phyloP scores from a whole-genome alignment of 495 filamentous ascomycete species.

The Amniculicola lignicola region DNA sequence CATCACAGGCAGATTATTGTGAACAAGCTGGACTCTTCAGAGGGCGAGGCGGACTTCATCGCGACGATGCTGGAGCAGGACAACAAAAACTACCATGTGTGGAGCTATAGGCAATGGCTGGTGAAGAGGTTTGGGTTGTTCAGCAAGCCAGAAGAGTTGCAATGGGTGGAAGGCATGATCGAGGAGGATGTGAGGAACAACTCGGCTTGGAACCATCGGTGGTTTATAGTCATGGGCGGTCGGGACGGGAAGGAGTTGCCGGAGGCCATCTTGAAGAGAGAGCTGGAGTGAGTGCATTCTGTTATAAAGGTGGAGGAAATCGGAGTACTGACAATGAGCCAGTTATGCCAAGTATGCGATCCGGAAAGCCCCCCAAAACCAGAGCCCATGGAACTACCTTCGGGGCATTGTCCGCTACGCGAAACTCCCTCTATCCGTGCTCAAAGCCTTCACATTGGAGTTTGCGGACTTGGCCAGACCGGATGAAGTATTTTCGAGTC shows the following conservation, averaged over 20 bases:
- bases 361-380: constrained; percentile 81
- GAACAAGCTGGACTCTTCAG: constrained; percentile 46
- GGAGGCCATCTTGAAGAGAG: constrained; percentile 64
- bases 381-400: constrained; percentile 89
- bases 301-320: not conserved
- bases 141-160: constrained; percentile 62
- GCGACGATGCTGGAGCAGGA: constrained; percentile 77
- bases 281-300: constrained; percentile 55
- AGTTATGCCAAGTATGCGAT: constrained; percentile 65
- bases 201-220: constrained; percentile 94
- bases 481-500: constrained; percentile 51
- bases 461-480: constrained; percentile 57
- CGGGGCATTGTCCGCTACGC: constrained; percentile 68
- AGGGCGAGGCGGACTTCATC: constrained; percentile 71
- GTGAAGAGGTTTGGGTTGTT: constrained; percentile 77
- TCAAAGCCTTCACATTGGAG: constrained; percentile 61
- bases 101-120: constrained; percentile 89
- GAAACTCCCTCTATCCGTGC: constrained; percentile 52
- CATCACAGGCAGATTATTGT: constrained; percentile 89
- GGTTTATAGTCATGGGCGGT: constrained; percentile 77
- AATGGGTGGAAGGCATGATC: constrained; percentile 66
- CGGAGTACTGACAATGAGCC: constrained; percentile 10
- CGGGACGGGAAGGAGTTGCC: constrained; percentile 50
- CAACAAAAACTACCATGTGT: constrained; percentile 97
- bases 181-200: constrained; percentile 85